Base-by-base conservation (phyloP, 176 grass and related monocot species). In the Hyparrhenia diplandra region DNA sequence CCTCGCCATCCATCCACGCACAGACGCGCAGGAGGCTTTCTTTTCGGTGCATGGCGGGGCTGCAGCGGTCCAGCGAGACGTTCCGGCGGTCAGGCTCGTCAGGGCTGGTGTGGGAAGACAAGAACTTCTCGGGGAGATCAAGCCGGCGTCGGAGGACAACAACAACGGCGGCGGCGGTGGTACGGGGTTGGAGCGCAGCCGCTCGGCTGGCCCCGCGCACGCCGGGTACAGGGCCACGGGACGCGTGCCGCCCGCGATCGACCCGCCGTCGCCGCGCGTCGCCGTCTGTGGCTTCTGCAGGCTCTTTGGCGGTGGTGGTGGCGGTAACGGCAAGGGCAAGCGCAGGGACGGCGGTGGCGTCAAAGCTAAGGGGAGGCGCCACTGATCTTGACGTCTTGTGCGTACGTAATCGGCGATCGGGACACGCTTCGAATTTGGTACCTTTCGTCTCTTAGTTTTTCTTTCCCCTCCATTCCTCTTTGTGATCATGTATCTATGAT, bases 51-150 rank as follows among this genome's bases (percentile, higher is more conserved):
- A 95, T 95, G 93, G 94, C 85, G 64, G 94, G 88, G 70, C 76
- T 97, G 80, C 94, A 89, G 87, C 71, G 94, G 75, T 97, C 94
- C 2, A 93, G 79, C 81, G 91, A 86, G 54, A 97, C 94, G 74
- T 97, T 97, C 83, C 87, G 94, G 78, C 87, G 94, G 84, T 93
- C 94, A 65, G 94, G 94, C 0, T 97, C 94, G 31, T 97, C 94
- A 55, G 94, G 94, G 27, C 20, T 93, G 63, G 89, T 97, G 84
- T 97, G 94, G 94, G 94, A 97, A 1, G 76, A 92, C 80, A 88
- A 82, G 68, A 55, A 81, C 58, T 49, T 83, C 69, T 84, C 88
- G 52, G 86, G 85, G 93, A 96, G 90, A 67, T 63, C 68, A 89
- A 77, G 79, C 83, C 84, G 71, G 73, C 87, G 13, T 49, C 11